A percentile compares a stretch with the other conserved stretches of the same genome.
These are phyloP conservation scores for Casaregolazyma lundiana DNA, from an alignment of 1,139 yeast species.

Conservation along the genomic window DNA sequence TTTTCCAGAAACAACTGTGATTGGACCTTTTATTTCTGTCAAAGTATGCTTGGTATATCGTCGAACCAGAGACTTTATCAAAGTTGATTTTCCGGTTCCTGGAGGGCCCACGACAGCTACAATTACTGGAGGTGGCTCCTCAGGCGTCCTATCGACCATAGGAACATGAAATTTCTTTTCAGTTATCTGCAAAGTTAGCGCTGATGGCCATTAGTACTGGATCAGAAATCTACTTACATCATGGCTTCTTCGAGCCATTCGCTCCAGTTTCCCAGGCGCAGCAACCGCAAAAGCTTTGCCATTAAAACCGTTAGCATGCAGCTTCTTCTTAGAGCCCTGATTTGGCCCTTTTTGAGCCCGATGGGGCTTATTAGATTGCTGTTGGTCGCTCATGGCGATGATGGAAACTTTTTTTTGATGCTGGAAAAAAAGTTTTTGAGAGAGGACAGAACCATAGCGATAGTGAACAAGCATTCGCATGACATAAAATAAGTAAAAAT, in stretches of 20 bases:
- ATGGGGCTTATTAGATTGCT: conserved; percentile 44
- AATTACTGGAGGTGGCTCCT: conserved; percentile 95
- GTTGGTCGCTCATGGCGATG: conserved; percentile 13
- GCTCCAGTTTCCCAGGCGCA: conserved; percentile 84
- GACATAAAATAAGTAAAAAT: background rate
- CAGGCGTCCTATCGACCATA: conserved; percentile 96
- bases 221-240: conserved; percentile 45
- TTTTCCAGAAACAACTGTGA: conserved; percentile 96
- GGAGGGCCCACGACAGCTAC: conserved; percentile 99
- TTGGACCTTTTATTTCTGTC: conserved; percentile 87
- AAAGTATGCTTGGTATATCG: conserved; percentile 86
- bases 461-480: no score
- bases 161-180: conserved; percentile 93
- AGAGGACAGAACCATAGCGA: no score
- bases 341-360: conserved; percentile 44
- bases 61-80: conserved; percentile 83
- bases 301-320: conserved; percentile 87
- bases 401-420: background rate
- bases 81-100: conserved; percentile 95
- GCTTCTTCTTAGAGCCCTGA: conserved; percentile 73
- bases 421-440: background rate
- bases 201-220: background rate
- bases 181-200: conserved; percentile 34
- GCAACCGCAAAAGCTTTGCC: conserved; percentile 93
- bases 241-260: conserved; percentile 77